Evolutionary conservation across 495 filamentous ascomycete genomes (phyloP).

Genomic region (Penicillium longicatenatum): DNA sequence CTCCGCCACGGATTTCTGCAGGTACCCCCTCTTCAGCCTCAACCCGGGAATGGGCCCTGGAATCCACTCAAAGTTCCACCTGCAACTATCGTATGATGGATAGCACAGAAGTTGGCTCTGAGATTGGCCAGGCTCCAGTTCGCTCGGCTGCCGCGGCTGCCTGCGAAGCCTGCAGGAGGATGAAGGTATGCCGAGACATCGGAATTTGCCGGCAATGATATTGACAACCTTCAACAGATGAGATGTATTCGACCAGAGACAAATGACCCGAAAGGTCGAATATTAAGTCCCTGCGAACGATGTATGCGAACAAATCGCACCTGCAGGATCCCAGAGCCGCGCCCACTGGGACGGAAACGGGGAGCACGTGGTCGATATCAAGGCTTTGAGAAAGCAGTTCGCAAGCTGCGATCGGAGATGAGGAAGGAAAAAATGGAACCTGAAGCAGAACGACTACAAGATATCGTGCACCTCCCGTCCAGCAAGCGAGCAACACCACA

Average conservation of each 20-base stretch:
- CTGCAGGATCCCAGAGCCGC: conserved; percentile 24
- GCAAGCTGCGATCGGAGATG: conserved; percentile 25
- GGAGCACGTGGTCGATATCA: conserved; percentile 27
- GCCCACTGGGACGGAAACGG: conserved; percentile 24
- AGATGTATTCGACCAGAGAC: conserved; percentile 22
- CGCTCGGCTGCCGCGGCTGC: conserved; percentile 1
- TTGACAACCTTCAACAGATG: conserved; percentile 18
- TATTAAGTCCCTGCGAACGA: conserved; percentile 20
- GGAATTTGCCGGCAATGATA: neutral
- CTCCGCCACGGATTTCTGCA: neutral
- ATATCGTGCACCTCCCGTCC: neutral
- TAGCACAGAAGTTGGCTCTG: neutral
- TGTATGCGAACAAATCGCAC: conserved; percentile 25
- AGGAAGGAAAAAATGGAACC: conserved; percentile 14
- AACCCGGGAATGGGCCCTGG: neutral
- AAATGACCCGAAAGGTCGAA: neutral
- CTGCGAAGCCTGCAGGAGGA: conserved; percentile 20
- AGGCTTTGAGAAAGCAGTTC: conserved; percentile 30
- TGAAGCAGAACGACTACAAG: neutral
- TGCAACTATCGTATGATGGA: neutral
- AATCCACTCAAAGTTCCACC: neutral
- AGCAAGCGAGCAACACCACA: conserved; percentile 1
- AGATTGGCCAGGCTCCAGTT: neutral
- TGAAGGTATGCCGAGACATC: conserved; percentile 10
- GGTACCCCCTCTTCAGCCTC: neutral